A percentile compares a stretch with the other conserved stretches of the same genome.
phyloP scores from a whole-genome alignment of 371 early-diverging fungal genomes.

The Mucor mucedo region DNA sequence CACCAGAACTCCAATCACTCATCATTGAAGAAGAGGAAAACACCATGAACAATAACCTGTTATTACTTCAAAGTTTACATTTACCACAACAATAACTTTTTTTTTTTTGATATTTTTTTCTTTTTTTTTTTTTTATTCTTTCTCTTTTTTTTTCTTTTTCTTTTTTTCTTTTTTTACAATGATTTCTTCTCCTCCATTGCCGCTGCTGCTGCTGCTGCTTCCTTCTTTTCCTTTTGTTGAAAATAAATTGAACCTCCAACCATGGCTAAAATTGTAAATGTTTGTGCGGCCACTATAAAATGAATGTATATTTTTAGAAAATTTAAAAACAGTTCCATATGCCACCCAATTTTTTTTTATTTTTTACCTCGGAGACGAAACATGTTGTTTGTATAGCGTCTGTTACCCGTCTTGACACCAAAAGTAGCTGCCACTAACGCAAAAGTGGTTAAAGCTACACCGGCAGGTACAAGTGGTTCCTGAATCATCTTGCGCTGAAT shows the following conservation, averaged over 20 bases:
- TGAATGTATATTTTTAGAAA: neutral
- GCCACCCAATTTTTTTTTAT: neutral
- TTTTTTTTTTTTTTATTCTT: neutral
- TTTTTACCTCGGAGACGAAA: constrained; percentile 53
- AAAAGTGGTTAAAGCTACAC: constrained; percentile 58
- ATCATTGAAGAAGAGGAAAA: constrained; percentile 25
- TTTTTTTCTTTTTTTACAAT: neutral
- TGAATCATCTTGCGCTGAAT: constrained; percentile 53
- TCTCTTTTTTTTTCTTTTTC: constrained; percentile 27
- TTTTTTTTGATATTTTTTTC: neutral
- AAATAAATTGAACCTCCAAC: constrained; percentile 53
- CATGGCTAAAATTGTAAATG: constrained; percentile 53
- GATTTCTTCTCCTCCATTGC: neutral
- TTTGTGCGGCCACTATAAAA: constrained; percentile 50
- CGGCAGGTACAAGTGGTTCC: constrained; percentile 59
- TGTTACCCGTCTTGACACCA: constrained; percentile 53
- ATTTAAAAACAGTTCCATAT: neutral
- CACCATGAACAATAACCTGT: constrained; percentile 17
- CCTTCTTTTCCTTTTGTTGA: constrained; percentile 41
- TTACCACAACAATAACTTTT: constrained; percentile 14
- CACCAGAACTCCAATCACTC: constrained; percentile 27
- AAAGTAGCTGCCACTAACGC: constrained; percentile 54
- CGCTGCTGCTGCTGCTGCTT: constrained; percentile 7
- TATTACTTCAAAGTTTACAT: constrained; percentile 28
- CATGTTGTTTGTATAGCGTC: constrained; percentile 57